A percentile compares a stretch with the other conserved stretches of the same genome.
Conservation (phyloP, 371 early-diverging fungal species). For the Syncephalastrum monosporum region DNA sequence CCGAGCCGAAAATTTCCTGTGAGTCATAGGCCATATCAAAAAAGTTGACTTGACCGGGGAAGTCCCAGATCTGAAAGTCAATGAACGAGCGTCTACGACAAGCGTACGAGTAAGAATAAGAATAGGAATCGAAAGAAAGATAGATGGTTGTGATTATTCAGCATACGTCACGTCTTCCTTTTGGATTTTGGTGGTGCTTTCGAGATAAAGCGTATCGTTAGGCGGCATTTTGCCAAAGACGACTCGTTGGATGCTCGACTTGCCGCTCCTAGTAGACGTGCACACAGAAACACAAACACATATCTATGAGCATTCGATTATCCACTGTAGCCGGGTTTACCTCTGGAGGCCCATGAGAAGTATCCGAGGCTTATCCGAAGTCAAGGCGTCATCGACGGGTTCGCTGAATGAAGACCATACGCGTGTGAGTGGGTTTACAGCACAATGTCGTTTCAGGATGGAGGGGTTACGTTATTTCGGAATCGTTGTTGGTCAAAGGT, state of each 20-base stretch:
- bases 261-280: slow-evolving; percentile 75
- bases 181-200: slow-evolving; percentile 80
- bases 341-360: slow-evolving; percentile 71
- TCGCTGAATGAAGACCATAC: slow-evolving; percentile 21
- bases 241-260: slow-evolving; percentile 89
- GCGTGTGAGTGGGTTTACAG: too few species aligned
- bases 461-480: too few species aligned
- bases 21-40: slow-evolving; percentile 75
- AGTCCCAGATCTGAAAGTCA: slow-evolving; percentile 92
- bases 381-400: slow-evolving; percentile 33
- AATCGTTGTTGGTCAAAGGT: too few species aligned
- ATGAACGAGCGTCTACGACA: slow-evolving; percentile 71
- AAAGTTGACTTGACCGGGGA: slow-evolving; percentile 89
- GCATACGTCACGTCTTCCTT: slow-evolving; percentile 76
- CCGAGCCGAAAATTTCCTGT: slow-evolving; percentile 72
- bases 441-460: too few species aligned
- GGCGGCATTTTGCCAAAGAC: slow-evolving; percentile 93
- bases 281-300: neutral
- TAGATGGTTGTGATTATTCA: neutral
- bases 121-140: too few species aligned
- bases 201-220: slow-evolving; percentile 89
- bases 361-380: slow-evolving; percentile 56
- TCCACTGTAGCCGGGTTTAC: slow-evolving; percentile 17
- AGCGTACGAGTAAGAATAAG: neutral
- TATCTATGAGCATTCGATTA: too few species aligned